Base-by-base conservation (phyloP, 305 asterid species). In the Fraxinus angustifolia region DNA sequence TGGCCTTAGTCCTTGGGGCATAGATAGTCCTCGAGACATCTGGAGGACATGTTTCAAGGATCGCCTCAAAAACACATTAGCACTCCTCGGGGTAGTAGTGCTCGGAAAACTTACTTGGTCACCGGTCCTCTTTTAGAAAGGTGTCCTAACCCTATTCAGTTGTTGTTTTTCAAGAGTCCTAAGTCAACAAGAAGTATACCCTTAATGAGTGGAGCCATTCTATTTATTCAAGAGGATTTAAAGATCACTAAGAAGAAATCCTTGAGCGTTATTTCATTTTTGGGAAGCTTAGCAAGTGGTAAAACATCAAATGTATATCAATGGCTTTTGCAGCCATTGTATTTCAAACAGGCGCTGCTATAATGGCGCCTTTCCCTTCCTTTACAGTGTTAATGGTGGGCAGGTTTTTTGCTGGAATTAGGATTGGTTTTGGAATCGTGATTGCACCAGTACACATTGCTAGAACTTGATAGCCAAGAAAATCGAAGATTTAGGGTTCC, bases 141-240 rank as follows among this genome's bases (percentile, higher is more conserved):
- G n/a, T n/a, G n/a, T n/a, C n/a, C n/a, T n/a, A n/a, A n/a, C n/a
- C n/a, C n/a, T n/a, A n/a, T n/a, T n/a, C n/a, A n/a, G n/a, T n/a
- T n/a, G n/a, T n/a, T n/a, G n/a, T n/a, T n/a, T n/a, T n/a, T n/a
- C n/a, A n/a, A n/a, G n/a, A n/a, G n/a, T n/a, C n/a, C n/a, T n/a
- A n/a, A n/a, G n/a, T n/a, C n/a, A n/a, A n/a, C n/a, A n/a, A n/a
- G n/a, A n/a, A n/a, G n/a, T n/a, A n/a, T n/a, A n/a, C n/a, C n/a
- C n/a, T n/a, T n/a, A 62, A 91, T 90, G 95, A 90, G 93, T 86
- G 93, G 92, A 79, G 93, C 93, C 77, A 89, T 91, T 33, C 83
- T 33, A 33, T 33, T 33, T 33, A 33, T 33, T 33, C 35, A 87
- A 85, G 91, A 91, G 82, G 95, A 90, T 71, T 80, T 91, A 79